A percentile compares a stretch with the other conserved stretches of the same genome.
phyloP scores from a whole-genome alignment of 495 filamentous ascomycete genomes.

The Penicillium canariense region DNA sequence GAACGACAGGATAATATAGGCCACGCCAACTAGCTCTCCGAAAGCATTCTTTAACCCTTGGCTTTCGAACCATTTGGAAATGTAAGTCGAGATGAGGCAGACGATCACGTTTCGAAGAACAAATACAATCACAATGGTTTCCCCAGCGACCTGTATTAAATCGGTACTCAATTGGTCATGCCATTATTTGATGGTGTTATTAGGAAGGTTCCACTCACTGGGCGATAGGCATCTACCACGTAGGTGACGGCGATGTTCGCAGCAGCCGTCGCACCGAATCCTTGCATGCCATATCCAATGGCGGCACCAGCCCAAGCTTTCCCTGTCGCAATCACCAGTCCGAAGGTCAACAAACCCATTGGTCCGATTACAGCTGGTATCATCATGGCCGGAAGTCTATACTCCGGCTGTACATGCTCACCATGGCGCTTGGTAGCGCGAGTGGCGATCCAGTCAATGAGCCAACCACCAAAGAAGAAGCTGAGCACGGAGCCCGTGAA shows the following conservation, averaged over 20 bases:
- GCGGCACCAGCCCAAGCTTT: slow-evolving; percentile 33
- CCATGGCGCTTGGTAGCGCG: slow-evolving; percentile 25
- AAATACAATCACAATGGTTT: slow-evolving; percentile 34
- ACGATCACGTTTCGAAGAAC: slow-evolving; percentile 35
- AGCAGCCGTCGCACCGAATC: slow-evolving; percentile 33
- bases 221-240: slow-evolving; percentile 31
- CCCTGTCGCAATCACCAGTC: slow-evolving; percentile 27
- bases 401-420: slow-evolving; percentile 28
- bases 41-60: slow-evolving; percentile 28
- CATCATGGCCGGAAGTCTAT: slow-evolving; percentile 28
- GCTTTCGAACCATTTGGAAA: slow-evolving; percentile 28
- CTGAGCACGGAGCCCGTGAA: slow-evolving; percentile 32
- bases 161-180: too few relatives aligned
- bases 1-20: slow-evolving; percentile 24
- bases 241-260: slow-evolving; percentile 38
- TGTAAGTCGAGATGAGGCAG: slow-evolving; percentile 32
- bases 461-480: slow-evolving; percentile 31
- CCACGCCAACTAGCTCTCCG: slow-evolving; percentile 35
- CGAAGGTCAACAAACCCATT: slow-evolving; percentile 30
- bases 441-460: slow-evolving; percentile 34
- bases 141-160: slow-evolving; percentile 23
- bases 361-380: slow-evolving; percentile 31
- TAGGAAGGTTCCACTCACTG: slow-evolving; percentile 13
- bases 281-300: slow-evolving; percentile 37
- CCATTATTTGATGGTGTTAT: too few relatives aligned